Conservation (phyloP, 2,329 filamentous ascomycete genomes). For the Aspergillus ruber region DNA sequence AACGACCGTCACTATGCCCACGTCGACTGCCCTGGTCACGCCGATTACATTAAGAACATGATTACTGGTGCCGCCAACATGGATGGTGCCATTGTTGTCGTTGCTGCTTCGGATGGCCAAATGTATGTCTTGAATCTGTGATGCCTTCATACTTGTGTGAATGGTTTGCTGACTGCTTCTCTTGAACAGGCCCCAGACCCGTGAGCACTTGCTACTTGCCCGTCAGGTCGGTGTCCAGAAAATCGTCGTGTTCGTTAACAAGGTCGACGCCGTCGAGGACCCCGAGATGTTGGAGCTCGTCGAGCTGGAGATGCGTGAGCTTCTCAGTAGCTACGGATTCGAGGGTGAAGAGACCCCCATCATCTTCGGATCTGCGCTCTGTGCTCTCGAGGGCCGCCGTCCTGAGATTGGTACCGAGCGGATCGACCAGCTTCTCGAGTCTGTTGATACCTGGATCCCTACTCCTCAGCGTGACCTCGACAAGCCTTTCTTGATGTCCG, state of each 20-base stretch:
- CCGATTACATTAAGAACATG: constrained; percentile 99
- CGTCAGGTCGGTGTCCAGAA: constrained; percentile 97
- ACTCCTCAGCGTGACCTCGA: constrained; percentile 89
- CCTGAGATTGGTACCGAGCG: constrained; percentile 80
- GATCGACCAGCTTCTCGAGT: constrained; percentile 84
- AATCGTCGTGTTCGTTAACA: constrained; percentile 99
- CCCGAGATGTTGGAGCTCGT: constrained; percentile 99
- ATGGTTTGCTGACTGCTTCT: neutral
- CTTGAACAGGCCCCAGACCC: constrained; percentile 74
- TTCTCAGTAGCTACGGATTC: constrained; percentile 86
- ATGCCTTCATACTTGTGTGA: neutral
- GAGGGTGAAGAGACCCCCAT: constrained; percentile 98
- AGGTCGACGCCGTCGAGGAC: constrained; percentile 95
- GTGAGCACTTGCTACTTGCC: constrained; percentile 95
- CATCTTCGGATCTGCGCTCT: constrained; percentile 92
- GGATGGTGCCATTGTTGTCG: constrained; percentile 98
- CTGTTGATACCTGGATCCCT: constrained; percentile 94
- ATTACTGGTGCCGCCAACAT: constrained; percentile 99
- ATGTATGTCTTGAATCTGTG: constrained; percentile 53
- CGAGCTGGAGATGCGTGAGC: constrained; percentile 99
- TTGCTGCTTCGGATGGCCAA: constrained; percentile 95
- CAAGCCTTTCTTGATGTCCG: constrained; percentile 98
- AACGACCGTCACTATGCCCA: constrained; percentile 95
- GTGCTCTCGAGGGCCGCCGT: constrained; percentile 79
- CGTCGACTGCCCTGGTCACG: constrained; percentile 99